phyloP scores from a whole-genome alignment of 1,284 basidiomycete genomes.

The Puccinia hordei region DNA sequence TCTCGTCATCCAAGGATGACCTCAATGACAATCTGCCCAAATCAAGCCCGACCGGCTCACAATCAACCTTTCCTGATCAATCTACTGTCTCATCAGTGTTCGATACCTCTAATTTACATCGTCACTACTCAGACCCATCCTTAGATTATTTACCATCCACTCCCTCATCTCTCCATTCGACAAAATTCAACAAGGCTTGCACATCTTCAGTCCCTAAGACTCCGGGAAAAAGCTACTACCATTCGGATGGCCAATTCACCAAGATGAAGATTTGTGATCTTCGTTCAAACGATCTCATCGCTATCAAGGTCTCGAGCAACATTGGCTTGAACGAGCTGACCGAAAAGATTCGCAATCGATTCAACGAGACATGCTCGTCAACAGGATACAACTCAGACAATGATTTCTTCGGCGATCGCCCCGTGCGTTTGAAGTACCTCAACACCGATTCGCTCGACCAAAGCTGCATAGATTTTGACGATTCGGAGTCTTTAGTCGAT shows the following conservation, averaged over 20 bases:
- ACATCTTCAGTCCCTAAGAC: neutral
- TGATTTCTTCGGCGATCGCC: neutral
- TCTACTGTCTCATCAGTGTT: neutral
- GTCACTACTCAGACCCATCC: neutral
- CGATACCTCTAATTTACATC: neutral
- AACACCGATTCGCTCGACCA: neutral
- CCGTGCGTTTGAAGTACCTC: slow-evolving; percentile 13
- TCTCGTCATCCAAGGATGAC: neutral
- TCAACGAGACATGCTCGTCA: neutral
- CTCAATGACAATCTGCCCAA: neutral
- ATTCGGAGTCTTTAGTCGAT: slow-evolving; percentile 10
- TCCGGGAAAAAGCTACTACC: slow-evolving; percentile 5
- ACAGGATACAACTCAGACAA: neutral
- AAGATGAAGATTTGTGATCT: slow-evolving; percentile 27
- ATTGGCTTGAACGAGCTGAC: slow-evolving; percentile 2
- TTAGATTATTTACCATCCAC: neutral
- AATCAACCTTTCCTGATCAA: slow-evolving; percentile 1
- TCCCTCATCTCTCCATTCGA: neutral
- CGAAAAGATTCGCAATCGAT: neutral
- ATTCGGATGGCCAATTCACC: slow-evolving; percentile 18
- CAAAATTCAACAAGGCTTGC: neutral
- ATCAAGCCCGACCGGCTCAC: neutral
- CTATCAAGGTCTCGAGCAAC: slow-evolving; percentile 9
- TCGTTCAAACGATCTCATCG: slow-evolving; percentile 4
- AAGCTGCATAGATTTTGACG: slow-evolving; percentile 5